Evolutionary conservation across 495 filamentous ascomycete species (phyloP).

Genomic region (Neurospora hispaniola): DNA sequence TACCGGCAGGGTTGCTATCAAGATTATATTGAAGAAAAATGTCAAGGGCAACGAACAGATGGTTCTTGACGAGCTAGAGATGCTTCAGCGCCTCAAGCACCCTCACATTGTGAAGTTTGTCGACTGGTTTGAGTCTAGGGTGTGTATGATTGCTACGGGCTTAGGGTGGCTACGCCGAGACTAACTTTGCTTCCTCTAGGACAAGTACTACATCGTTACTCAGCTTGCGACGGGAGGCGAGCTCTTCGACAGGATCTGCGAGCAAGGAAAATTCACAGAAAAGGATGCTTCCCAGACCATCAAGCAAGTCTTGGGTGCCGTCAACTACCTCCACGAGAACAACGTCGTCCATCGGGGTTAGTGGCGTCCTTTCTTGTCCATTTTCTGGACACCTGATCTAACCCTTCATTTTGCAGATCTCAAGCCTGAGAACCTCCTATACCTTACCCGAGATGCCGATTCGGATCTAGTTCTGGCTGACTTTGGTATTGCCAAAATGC

Average conservation of each 20-base stretch:
- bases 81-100: slow-evolving; percentile 83
- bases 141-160: slow-evolving; percentile 22
- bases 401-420: slow-evolving; percentile 50
- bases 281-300: slow-evolving; percentile 97
- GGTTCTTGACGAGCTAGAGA: slow-evolving; percentile 93
- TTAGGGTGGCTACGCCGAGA: background rate
- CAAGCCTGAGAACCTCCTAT: slow-evolving; percentile 97
- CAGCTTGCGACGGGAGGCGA: slow-evolving; percentile 94
- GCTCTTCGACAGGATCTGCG: slow-evolving; percentile 96
- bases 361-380: slow-evolving; percentile 1
- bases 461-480: slow-evolving; percentile 91
- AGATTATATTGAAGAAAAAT: slow-evolving; percentile 99
- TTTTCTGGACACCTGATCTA: background rate
- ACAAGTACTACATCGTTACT: slow-evolving; percentile 99
- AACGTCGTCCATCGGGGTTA: slow-evolving; percentile 94
- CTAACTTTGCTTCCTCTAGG: slow-evolving; percentile 40
- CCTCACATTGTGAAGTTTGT: slow-evolving; percentile 96
- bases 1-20: slow-evolving; percentile 84
- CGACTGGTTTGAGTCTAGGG: slow-evolving; percentile 98
- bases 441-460: slow-evolving; percentile 62
- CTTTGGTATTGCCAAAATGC: slow-evolving; percentile 98
- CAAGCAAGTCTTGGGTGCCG: slow-evolving; percentile 86
- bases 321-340: slow-evolving; percentile 88
- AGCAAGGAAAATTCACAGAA: slow-evolving; percentile 96
- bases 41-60: slow-evolving; percentile 96